Evolutionary conservation across 1,139 yeast species (phyloP), one percentile per base, ranked within the genome.

Genomic region (Debaryomycetaceae sp.): DNA sequence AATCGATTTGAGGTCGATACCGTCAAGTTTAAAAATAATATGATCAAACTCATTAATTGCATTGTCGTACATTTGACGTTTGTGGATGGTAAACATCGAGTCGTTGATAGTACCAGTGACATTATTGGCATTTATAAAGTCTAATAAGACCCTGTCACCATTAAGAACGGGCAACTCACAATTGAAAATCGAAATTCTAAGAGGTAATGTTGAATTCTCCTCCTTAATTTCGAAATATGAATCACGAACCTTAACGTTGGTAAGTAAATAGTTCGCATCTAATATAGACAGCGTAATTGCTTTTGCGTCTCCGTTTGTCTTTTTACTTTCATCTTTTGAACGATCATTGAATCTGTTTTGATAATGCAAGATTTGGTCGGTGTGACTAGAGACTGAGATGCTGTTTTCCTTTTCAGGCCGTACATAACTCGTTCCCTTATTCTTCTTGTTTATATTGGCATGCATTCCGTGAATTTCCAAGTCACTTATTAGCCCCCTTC

Each of bases 41-140:
- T 66, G 57, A 22, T 61, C 52, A 41, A 63, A 70, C 26, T 63
- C 63, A 28, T 63, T 62, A 18, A 63, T 52, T 36, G 61, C 63
- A 33, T 50, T 50, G 45, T 46, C 56, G 22, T 56, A 56, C 11
- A 8, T 22, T 48, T 69, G 76, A 42, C 69, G 67, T 44, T 83
- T 83, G 51, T 84, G 92, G 17, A 85, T 73, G 2, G 88, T 83
- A 61, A 84, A 84, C 65, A 85, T 68, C 0, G 92, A 79, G 43
- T 83, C 83, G 52, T 84, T 83, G 11, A 84, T 70, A 1, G 89
- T 78, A 1, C 94, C 94, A 14, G 84, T 79, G 22, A 83, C 81
- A 40, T 82, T 79, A 43, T 73, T 73, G 13, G 89, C 87, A 55
- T 81, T 81, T 62, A 85, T 75, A 42, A 84, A 73, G 58, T 84